A percentile compares a stretch with the other conserved stretches of the same genome.
phyloP scores from a whole-genome alignment of 805 yeast genomes.

The Yarrowia bubula region DNA sequence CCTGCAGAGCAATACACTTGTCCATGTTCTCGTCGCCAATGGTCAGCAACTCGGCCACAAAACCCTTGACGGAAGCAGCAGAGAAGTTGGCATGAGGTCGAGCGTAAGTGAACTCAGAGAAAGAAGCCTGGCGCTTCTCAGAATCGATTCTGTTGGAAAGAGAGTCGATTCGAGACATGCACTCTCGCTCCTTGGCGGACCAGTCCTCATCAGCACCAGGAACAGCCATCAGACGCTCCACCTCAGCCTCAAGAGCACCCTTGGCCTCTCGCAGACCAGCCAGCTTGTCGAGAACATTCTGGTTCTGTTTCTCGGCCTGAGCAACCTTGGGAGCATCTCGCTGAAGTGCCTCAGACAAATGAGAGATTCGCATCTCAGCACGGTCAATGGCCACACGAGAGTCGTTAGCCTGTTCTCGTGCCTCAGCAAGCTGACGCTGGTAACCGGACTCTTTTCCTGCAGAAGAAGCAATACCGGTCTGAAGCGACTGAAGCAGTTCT shows the following conservation, averaged over 20 bases:
- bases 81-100: conserved; percentile 63
- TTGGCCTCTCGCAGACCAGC: conserved; percentile 45
- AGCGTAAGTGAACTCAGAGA: conserved; percentile 71
- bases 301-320: conserved; percentile 53
- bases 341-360: conserved; percentile 56
- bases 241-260: conserved; percentile 42
- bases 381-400: conserved; percentile 58
- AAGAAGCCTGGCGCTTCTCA: conserved; percentile 62
- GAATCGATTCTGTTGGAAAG: conserved; percentile 51
- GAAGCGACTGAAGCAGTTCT: conserved; percentile 74
- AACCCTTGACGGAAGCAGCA: conserved; percentile 69
- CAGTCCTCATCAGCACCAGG: conserved; percentile 33
- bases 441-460: conserved; percentile 80
- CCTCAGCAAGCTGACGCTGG: conserved; percentile 63
- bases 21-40: conserved; percentile 55
- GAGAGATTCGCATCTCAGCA: conserved; percentile 55
- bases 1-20: conserved; percentile 81
- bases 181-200: conserved; percentile 32
- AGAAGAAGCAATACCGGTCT: conserved; percentile 85
- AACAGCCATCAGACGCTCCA: conserved; percentile 50
- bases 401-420: conserved; percentile 54
- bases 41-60: conserved; percentile 80
- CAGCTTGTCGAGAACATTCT: conserved; percentile 45
- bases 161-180: conserved; percentile 48
- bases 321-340: conserved; percentile 38